phyloP scores from a whole-genome alignment of 2,329 filamentous ascomycete genomes.

The Claviceps citrina region DNA sequence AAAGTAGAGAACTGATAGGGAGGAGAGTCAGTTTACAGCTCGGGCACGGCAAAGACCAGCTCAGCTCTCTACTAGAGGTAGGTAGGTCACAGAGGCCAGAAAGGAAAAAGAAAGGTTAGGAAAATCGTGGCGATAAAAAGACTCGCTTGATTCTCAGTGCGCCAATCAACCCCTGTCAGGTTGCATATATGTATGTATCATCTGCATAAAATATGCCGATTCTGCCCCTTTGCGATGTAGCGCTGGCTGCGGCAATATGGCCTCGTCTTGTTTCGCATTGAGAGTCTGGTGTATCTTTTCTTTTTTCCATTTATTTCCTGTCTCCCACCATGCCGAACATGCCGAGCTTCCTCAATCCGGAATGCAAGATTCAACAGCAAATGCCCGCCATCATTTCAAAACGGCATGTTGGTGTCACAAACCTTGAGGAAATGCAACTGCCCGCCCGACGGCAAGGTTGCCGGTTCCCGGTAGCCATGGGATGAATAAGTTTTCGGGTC shows the following conservation, averaged over 20 bases:
- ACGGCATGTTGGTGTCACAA: too few species aligned
- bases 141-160: background rate
- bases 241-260: conserved; percentile 3
- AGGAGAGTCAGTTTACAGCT: background rate
- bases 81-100: background rate
- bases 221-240: background rate
- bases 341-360: too few species aligned
- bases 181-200: conserved; percentile 1
- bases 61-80: background rate
- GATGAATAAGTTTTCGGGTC: too few species aligned
- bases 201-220: conserved; percentile 3
- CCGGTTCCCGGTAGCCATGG: too few species aligned
- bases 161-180: background rate
- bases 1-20: background rate
- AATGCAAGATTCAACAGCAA: too few species aligned
- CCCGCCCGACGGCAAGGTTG: too few species aligned
- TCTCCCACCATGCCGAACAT: too few species aligned
- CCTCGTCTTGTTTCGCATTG: background rate
- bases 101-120: background rate
- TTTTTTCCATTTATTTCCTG: too few species aligned
- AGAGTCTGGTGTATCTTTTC: too few species aligned
- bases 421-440: too few species aligned
- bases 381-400: too few species aligned
- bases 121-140: background rate
- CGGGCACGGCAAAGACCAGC: background rate